These are phyloP conservation scores for Salix dunnii DNA, from an alignment of 345 rosid species.

Conservation along the genomic window DNA sequence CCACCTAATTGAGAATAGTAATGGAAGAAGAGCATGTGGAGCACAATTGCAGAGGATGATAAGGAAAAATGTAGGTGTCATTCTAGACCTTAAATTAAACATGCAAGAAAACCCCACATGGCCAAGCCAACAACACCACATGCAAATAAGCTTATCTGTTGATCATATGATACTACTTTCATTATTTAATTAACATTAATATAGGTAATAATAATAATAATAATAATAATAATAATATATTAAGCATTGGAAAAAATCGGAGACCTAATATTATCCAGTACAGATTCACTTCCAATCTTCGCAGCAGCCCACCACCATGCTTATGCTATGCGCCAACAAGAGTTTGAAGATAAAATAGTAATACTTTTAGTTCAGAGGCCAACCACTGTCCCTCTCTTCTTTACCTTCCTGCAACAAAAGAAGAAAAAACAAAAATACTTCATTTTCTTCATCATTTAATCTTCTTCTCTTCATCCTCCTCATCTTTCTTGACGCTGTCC, in stretches of 20 bases:
- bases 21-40: slow-evolving; percentile 8
- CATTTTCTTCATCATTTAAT: slow-evolving; percentile 16
- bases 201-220: neutral
- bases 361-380: neutral
- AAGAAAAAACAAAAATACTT: neutral
- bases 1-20: neutral
- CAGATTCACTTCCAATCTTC: neutral
- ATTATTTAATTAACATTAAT: slow-evolving; percentile 8
- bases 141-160: slow-evolving; percentile 23
- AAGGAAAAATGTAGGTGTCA: neutral
- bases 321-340: slow-evolving; percentile 11
- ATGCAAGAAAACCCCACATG: slow-evolving; percentile 25
- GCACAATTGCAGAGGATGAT: neutral
- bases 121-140: slow-evolving; percentile 28
- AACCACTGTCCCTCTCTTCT: neutral
- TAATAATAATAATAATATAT: neutral
- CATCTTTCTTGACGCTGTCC: slow-evolving; percentile 6
- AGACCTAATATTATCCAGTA: slow-evolving; percentile 13
- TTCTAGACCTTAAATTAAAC: neutral
- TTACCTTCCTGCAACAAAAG: neutral
- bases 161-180: slow-evolving; percentile 16
- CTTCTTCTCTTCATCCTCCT: slow-evolving; percentile 31
- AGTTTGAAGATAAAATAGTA: slow-evolving; percentile 4
- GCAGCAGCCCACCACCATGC: neutral
- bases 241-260: slow-evolving; percentile 4